Evolutionary conservation across 768 basidiomycete species (phyloP), one percentile per base, ranked within the genome.

Genomic region (Porphyrellus cyaneotinctus): DNA sequence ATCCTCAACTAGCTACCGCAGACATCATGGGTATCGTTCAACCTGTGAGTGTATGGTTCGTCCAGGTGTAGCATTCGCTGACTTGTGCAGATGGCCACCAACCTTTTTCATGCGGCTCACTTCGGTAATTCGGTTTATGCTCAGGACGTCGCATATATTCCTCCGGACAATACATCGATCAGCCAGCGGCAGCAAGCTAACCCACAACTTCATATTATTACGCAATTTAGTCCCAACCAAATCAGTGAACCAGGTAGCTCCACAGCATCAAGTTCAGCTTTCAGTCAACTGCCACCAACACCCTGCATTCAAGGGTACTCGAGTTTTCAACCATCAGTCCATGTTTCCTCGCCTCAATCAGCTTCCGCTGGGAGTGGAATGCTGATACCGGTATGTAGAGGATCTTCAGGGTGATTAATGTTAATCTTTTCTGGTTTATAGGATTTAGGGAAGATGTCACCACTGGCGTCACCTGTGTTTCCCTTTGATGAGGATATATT

Each of bases 201-300:
- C 31, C 54, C 43, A 13, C 54, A n/a, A 11, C 67, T 67, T 36
- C 37, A 52, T 13, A 55, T 67, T 8, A 1, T 64, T 26, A 69
- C 66, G 4, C 52, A 53, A 38, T 28, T 67, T 35, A 36, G 18
- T 23, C 13, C 36, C 20, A 37, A 11, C 38, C 53, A 17, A 15
- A 22, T 42, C 8, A 31, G 44, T 24, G 65, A 63, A 28, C 28
- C 53, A 10, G 60, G 51, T 2, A 43, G 28, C 13, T 67, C 65
- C 30, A 55, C 63, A 6, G 33, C 60, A 0, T 63, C 63, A 10
- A 52, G 51, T 30, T 41, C 39, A 10, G 60, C 60, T 31, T 30
- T 56, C 13, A 26, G 31, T 18, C 20, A 26, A 8, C 6, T 28
- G 31, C n/a, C 57, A 23, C 39, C n/a, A 7, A 65, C 63, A 2